Conservation (phyloP, 345 rosid genomes). For the Salix caprea region DNA sequence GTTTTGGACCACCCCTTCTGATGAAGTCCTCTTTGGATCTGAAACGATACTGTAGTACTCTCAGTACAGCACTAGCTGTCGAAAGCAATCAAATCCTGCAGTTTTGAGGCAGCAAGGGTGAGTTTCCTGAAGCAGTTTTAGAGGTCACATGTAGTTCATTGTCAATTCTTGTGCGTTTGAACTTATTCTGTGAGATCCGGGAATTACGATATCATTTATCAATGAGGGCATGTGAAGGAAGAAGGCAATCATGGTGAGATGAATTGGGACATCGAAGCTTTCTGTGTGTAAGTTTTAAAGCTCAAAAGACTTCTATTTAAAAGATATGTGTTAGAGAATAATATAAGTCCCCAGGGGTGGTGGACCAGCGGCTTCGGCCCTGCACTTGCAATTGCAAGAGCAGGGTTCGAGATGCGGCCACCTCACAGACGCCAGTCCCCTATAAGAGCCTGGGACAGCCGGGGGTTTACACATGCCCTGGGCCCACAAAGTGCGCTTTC, state of each 20-base stretch:
- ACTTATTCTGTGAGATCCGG: not conserved
- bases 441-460: no score
- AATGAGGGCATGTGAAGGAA: not conserved
- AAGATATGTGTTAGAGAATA: no score
- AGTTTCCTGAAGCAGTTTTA: not conserved
- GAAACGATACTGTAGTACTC: not conserved
- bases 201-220: not conserved
- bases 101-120: not conserved
- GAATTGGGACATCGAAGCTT: not conserved
- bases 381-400: no score
- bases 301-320: no score
- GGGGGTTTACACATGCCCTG: no score
- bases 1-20: no score
- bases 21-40: not conserved
- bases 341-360: no score
- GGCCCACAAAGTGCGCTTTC: no score
- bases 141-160: not conserved
- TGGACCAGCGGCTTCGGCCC: no score
- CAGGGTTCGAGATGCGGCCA: no score
- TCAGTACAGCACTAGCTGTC: not conserved
- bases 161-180: not conserved
- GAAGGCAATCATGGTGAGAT: not conserved
- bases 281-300: no score
- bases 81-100: not conserved
- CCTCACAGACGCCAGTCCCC: no score